phyloP scores from a whole-genome alignment of 345 rosid genomes.

The Anacardium occidentale region DNA sequence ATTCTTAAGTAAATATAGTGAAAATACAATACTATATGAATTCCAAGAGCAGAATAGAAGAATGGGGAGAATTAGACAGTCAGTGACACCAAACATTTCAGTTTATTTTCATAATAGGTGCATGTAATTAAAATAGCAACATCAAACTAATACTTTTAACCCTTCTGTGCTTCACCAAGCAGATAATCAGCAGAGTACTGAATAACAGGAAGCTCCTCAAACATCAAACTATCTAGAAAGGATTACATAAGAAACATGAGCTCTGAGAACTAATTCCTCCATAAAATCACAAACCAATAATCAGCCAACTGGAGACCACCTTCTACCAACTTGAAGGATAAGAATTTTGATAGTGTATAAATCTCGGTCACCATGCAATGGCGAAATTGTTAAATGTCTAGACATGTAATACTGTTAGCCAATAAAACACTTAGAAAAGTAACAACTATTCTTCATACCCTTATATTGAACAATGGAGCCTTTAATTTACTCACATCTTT shows the following conservation, averaged over 20 bases:
- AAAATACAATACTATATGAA: not conserved
- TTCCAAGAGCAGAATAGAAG: not conserved
- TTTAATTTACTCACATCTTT: not conserved
- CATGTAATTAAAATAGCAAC: not conserved
- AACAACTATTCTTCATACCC: not conserved
- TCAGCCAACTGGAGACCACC: not conserved
- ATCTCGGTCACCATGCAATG: not conserved
- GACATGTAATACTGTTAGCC: not conserved
- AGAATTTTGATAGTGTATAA: not conserved
- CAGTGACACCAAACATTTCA: not conserved
- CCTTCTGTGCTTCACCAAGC: not conserved
- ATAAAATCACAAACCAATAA: too few species aligned
- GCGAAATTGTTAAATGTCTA: too few species aligned
- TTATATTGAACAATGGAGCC: not conserved
- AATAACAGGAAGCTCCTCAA: not conserved
- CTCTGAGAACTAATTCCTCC: not conserved
- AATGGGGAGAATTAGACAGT: not conserved
- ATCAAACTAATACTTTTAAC: not conserved
- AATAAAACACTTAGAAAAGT: not conserved
- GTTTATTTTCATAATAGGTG: not conserved
- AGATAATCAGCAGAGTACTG: not conserved
- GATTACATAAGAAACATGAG: not conserved
- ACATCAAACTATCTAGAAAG: not conserved
- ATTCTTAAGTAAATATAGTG: constrained; percentile 18
- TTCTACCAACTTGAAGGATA: not conserved